Conservation (phyloP, 23 red algal species). For the Gracilaria domingensis region DNA sequence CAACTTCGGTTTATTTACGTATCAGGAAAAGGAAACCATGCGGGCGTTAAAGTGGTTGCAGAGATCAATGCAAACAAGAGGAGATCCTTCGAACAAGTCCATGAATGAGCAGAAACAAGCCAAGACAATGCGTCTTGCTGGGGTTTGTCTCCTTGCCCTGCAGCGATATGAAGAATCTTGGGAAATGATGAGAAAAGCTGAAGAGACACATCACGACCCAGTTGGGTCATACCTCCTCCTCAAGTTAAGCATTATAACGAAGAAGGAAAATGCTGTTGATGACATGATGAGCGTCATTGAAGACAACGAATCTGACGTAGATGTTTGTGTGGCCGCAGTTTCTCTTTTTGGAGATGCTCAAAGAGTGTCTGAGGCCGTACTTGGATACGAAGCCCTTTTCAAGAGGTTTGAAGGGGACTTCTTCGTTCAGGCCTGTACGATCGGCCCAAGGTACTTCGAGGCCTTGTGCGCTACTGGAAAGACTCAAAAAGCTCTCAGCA, state of each 20-base stretch:
- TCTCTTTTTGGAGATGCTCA: constrained; percentile 69
- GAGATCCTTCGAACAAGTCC: constrained; percentile 24
- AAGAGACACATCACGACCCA: constrained; percentile 64
- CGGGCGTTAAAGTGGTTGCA: constrained; percentile 67
- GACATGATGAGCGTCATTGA: constrained; percentile 48
- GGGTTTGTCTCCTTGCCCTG: constrained; percentile 72
- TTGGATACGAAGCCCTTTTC: constrained; percentile 54
- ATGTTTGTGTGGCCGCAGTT: constrained; percentile 58
- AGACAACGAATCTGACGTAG: constrained; percentile 43
- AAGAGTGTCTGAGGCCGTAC: constrained; percentile 65
- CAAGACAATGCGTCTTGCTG: constrained; percentile 63
- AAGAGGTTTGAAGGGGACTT: constrained; percentile 42
- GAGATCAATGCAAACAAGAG: constrained; percentile 66
- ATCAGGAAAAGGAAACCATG: constrained; percentile 56
- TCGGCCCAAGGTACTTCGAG: constrained; percentile 71
- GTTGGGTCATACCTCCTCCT: constrained; percentile 71
- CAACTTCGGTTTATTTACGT: constrained; percentile 73
- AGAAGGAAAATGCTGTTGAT: constrained; percentile 34
- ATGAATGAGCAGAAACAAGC: constrained; percentile 70
- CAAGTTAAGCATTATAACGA: constrained; percentile 70
- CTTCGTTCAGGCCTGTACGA: constrained; percentile 8
- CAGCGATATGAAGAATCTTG: constrained; percentile 69
- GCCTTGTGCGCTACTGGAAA: constrained; percentile 27
- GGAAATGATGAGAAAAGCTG: constrained; percentile 69
- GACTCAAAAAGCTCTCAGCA: constrained; percentile 35